Base-by-base conservation (phyloP, 2,329 filamentous ascomycete genomes). In the Zopfia rhizophila region DNA sequence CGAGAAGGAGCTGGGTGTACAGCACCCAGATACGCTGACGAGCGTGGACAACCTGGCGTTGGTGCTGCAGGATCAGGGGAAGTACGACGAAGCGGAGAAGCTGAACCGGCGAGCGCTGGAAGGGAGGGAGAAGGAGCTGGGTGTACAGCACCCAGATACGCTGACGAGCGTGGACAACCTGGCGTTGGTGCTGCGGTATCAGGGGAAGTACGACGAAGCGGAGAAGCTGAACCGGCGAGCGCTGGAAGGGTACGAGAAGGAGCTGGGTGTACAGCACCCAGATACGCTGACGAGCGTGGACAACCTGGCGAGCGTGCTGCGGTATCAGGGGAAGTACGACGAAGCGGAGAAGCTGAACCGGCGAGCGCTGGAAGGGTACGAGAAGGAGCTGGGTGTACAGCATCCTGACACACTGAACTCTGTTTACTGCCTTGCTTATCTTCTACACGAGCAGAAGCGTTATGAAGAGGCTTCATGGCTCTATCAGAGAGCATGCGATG, bases 161-260 rank as follows among this genome's bases (percentile, higher is more conserved):
- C 19, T 57, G 21, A 10, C 13, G 1, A 43, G 33, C 18, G 17
- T 45, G 17, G 21, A 35, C 8, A 25, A 12, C 5, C 33, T 55
- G 12, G 51, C 29, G 16, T 5, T 11, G 8, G 19, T 31, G 0
- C 25, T 45, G 13, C 19, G 21, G 3, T 8, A 18, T n/a, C 30
- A 40, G 18, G 48, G 46, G 12, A 36, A 39, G 4, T 38, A 53
- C 13, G 21, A 38, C 7, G 46, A 55, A 24, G 45, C 52, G 6
- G 27, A 38, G 24, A 27, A 37, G 21, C 32, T 19, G 5, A 30
- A 3, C 45, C 45, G 28, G 5, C n/a, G 30, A 40, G 47, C 37
- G 12, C n/a, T n/a, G n/a, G n/a, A n/a, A n/a, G 38, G 38, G 14
- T 18, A 11, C 22, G 19, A 10, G 19, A 32, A 39, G 10, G 18